Evolutionary conservation across 2,329 filamentous ascomycete genomes (phyloP).

Genomic region (Knufia fluminis): DNA sequence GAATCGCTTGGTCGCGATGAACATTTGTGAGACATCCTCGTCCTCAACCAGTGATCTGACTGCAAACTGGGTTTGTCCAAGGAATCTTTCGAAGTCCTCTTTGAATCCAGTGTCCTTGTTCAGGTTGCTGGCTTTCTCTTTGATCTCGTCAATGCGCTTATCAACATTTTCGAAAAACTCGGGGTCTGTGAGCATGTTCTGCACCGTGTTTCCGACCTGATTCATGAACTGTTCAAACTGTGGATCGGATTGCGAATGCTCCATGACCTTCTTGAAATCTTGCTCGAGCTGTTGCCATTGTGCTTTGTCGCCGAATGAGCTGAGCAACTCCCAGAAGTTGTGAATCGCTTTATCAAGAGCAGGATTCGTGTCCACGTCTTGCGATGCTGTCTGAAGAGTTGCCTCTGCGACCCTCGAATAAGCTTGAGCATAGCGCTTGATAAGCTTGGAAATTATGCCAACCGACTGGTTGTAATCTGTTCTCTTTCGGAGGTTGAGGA

Average conservation of each 20-base stretch:
- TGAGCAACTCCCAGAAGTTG: slow-evolving; percentile 73
- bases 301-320: slow-evolving; percentile 63
- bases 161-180: slow-evolving; percentile 72
- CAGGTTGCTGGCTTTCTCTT: slow-evolving; percentile 47
- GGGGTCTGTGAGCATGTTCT: slow-evolving; percentile 76
- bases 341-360: slow-evolving; percentile 66
- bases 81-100: slow-evolving; percentile 62
- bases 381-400: slow-evolving; percentile 55
- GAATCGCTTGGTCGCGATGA: slow-evolving; percentile 58
- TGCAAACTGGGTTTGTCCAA: slow-evolving; percentile 60
- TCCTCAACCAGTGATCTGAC: slow-evolving; percentile 62
- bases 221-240: slow-evolving; percentile 71
- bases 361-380: slow-evolving; percentile 63
- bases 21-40: slow-evolving; percentile 59
- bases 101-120: slow-evolving; percentile 59
- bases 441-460: slow-evolving; percentile 62
- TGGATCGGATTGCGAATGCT: slow-evolving; percentile 66
- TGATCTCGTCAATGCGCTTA: slow-evolving; percentile 53
- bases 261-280: slow-evolving; percentile 60
- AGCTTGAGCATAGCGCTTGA: slow-evolving; percentile 66
- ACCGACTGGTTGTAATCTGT: slow-evolving; percentile 81
- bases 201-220: slow-evolving; percentile 63
- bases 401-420: slow-evolving; percentile 68
- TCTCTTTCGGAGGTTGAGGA: slow-evolving; percentile 63
- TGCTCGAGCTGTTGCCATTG: slow-evolving; percentile 69